phyloP scores from a whole-genome alignment of 2,329 filamentous ascomycete genomes.

The Trichoderma cornu-damae region DNA sequence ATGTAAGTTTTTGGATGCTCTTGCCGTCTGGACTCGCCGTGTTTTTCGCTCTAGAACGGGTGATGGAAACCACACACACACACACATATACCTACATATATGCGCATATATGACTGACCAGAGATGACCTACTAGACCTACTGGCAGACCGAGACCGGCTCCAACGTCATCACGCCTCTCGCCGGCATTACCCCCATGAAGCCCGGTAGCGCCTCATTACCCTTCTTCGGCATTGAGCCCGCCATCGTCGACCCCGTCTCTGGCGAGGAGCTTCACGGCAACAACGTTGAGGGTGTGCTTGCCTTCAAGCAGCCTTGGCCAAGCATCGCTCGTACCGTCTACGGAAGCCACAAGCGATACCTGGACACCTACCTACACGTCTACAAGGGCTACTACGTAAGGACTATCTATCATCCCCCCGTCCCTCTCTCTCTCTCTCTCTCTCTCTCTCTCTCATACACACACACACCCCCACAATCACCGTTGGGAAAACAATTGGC shows the following conservation, averaged over 20 bases:
- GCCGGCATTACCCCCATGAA: constrained; percentile 94
- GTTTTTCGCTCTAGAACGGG: too few relatives aligned
- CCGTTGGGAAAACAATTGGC: not conserved
- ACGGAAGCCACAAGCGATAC: constrained; percentile 95
- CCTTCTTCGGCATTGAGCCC: constrained; percentile 97
- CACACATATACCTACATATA: too few relatives aligned
- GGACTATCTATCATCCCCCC: constrained; percentile 35
- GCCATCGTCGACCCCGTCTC: constrained; percentile 96
- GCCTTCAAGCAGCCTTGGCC: constrained; percentile 98
- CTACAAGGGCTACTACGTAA: constrained; percentile 95
- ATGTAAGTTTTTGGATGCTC: constrained; percentile 55
- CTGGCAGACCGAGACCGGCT: constrained; percentile 99
- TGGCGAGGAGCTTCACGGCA: constrained; percentile 86
- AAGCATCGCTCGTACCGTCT: constrained; percentile 96
- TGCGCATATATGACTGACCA: constrained; percentile 23
- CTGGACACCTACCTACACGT: constrained; percentile 98
- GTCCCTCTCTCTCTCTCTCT: too few relatives aligned
- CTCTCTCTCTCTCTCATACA: too few relatives aligned
- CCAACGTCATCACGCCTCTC: constrained; percentile 89
- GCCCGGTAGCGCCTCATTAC: constrained; percentile 89
- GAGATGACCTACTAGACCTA: constrained; percentile 66
- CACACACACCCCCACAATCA: too few relatives aligned
- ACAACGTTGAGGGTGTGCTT: constrained; percentile 94
- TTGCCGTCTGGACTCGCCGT: too few relatives aligned
- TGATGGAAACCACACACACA: too few relatives aligned